Conservation (phyloP, 208 protist species). For the Crithidia sp. region DNA sequence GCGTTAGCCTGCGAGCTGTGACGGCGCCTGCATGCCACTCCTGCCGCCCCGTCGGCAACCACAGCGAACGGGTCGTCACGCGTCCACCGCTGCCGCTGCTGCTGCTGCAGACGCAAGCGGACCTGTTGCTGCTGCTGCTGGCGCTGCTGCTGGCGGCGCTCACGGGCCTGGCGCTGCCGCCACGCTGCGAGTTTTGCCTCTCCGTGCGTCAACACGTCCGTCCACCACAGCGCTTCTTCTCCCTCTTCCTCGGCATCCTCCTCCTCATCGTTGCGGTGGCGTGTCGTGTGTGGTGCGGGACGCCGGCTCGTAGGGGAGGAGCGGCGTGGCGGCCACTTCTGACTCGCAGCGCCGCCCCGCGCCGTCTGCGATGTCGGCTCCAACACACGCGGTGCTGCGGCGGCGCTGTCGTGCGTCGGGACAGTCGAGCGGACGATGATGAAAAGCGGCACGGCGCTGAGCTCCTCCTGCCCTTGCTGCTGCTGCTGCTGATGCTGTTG, state of each 20-base stretch:
- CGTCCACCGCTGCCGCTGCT: constrained; percentile 10
- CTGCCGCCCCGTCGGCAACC: neutral
- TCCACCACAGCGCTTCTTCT: constrained; percentile 63
- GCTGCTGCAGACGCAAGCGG: constrained; percentile 18
- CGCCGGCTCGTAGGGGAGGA: too few species aligned
- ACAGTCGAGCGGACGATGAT: constrained; percentile 26
- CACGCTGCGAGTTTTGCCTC: constrained; percentile 22
- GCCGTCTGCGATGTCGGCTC: too few species aligned
- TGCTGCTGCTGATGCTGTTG: neutral
- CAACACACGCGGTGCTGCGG: neutral
- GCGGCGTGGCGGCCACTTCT: too few species aligned
- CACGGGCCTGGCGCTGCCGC: constrained; percentile 24
- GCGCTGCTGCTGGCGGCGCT: constrained; percentile 12
- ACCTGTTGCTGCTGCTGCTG: constrained; percentile 20
- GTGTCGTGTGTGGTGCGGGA: too few species aligned
- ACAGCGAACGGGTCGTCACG: neutral
- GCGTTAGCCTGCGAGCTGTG: neutral
- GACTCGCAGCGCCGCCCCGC: too few species aligned
- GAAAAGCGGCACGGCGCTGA: constrained; percentile 3
- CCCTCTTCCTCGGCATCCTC: constrained; percentile 22
- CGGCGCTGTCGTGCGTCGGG: neutral
- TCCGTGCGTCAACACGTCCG: constrained; percentile 50
- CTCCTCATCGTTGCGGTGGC: neutral
- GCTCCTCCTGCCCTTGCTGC: neutral
- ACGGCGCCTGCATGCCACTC: neutral